Conservation (phyloP, 805 yeast species). For the Yarrowia yakushimensis region DNA sequence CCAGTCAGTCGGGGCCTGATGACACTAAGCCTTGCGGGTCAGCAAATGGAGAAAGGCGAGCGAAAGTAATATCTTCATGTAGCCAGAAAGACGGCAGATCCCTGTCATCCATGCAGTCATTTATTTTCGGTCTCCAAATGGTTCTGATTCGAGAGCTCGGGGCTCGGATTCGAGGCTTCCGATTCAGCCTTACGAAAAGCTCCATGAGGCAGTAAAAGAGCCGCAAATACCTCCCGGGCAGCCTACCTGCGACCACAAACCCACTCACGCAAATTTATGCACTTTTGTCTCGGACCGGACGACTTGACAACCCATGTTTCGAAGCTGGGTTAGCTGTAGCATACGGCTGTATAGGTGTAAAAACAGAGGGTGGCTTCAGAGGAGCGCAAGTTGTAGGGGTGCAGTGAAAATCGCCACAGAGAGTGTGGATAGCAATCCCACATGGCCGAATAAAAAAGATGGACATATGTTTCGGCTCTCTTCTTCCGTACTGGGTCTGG, state of each 20-base stretch:
- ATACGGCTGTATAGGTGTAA: not conserved
- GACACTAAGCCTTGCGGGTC: not conserved
- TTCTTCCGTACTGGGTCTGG: not conserved
- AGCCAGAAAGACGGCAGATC: no score
- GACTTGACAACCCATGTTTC: not conserved
- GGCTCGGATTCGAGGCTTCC: no score
- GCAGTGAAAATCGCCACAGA: not conserved
- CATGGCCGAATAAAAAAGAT: no score
- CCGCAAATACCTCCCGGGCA: not conserved
- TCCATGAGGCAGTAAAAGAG: not conserved
- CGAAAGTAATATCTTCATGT: not conserved
- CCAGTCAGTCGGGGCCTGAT: conserved; percentile 12
- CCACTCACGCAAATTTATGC: not conserved
- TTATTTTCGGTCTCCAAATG: not conserved
- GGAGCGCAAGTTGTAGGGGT: not conserved
- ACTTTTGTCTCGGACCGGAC: not conserved
- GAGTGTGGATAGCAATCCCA: not conserved
- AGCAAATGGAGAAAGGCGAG: not conserved
- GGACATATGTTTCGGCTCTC: not conserved
- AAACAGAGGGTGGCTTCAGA: not conserved
- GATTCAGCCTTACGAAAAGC: not conserved
- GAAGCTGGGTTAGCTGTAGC: not conserved
- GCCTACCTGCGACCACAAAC: not conserved
- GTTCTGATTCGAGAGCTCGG: no score
- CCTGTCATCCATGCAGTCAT: not conserved